Evolutionary conservation across 2,329 filamentous ascomycete genomes (phyloP), one percentile per base, ranked within the genome.

Genomic region (Davidsoniella virescens): DNA sequence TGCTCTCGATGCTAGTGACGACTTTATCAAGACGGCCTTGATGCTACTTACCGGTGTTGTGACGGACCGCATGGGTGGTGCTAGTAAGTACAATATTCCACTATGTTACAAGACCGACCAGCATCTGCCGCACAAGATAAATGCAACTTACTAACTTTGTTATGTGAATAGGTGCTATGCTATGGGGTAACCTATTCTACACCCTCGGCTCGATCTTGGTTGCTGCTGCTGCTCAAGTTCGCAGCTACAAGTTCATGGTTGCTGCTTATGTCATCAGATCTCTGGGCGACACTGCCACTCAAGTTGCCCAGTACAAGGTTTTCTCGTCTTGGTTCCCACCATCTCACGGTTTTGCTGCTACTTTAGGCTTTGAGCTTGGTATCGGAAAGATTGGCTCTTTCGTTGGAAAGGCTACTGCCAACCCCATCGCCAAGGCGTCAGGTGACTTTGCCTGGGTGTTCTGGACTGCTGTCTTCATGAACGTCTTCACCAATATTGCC

Each of bases 321-420:
- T 80, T 80, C 56, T 77, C 73, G 0, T 76, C 73, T 0, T 80
- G 76, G 76, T 80, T 80, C 54, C 67, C 76, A 0, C 77, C 76
- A 0, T 75, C 67, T 6, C 70, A 74, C 51, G 76, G 76, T 1
- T 80, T 80, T 57, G 77, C 76, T 0, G 76, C 75, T 0, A 80
- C 76, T 0, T 64, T 80, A 0, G 76, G 70, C 0, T 71, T 80
- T 3, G 76, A 80, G 58, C 64, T 80, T 0, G 74, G 69, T 0
- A 69, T 80, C 48, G 74, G 74, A 16, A 80, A 78, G 59, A 71
- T 80, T 7, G 76, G 76, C 2, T 69, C 69, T 0, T 79, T 80
- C 51, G 72, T 76, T 1, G 76, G 76, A 9, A 76, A 77, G 55
- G 67, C 73, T 0, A 75, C 75, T 0, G 74, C 76, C 2, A 80